Percentiles rank a stretch among this genome's conserved stretches.
Evolutionary conservation across 139 green algal genomes (phyloP).

Genomic region (Haematococcus sp.): DNA sequence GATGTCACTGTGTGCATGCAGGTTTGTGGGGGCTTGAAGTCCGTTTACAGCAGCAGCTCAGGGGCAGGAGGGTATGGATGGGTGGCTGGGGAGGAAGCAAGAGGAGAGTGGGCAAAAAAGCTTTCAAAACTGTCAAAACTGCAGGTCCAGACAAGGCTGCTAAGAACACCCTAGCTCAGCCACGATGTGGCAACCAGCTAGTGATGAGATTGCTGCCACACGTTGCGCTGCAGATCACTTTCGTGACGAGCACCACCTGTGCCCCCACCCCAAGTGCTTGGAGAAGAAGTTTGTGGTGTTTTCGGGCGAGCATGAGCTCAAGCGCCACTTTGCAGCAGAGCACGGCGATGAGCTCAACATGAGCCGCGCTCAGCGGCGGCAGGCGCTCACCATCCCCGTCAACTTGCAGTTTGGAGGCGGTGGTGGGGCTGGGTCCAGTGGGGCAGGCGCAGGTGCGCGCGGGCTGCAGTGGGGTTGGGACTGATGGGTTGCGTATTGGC

Average conservation of each 20-base stretch:
- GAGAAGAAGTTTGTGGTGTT: conserved; percentile 94
- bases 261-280: conserved; percentile 80
- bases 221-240: conserved; percentile 95
- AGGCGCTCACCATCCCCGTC: conserved; percentile 66
- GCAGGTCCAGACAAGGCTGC: too few relatives aligned
- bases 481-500: background rate
- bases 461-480: background rate
- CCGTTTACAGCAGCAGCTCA: too few relatives aligned
- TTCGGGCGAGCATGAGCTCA: conserved; percentile 72
- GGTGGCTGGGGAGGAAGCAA: too few relatives aligned
- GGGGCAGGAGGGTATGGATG: too few relatives aligned
- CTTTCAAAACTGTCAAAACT: too few relatives aligned
- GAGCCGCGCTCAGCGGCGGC: conserved; percentile 60
- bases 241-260: conserved; percentile 73
- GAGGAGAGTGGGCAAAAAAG: too few relatives aligned
- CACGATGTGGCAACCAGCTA: too few relatives aligned
- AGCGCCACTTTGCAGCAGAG: conserved; percentile 69
- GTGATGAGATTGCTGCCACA: too few relatives aligned
- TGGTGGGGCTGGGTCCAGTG: conserved; percentile 2
- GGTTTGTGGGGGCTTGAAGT: background rate
- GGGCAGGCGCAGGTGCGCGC: background rate
- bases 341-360: conserved; percentile 69
- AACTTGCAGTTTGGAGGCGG: conserved; percentile 44
- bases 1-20: background rate
- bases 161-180: too few relatives aligned